Conservation (phyloP, 169 alveolate genomes). For the Theileria sp. region DNA sequence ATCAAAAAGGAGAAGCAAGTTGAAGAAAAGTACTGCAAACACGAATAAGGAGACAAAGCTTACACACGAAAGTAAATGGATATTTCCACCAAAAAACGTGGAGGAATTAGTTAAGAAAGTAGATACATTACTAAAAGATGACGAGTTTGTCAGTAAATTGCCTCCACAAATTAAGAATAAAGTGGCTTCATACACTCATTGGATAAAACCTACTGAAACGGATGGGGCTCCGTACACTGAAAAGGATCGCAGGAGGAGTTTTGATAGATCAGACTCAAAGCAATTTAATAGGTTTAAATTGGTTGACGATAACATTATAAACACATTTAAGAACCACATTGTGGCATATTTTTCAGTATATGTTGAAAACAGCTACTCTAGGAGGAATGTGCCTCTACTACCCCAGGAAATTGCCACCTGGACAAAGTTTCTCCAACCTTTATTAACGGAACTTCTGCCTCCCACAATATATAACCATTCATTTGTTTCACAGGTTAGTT, state of each 20-base stretch:
- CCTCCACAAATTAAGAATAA: slow-evolving; percentile 53
- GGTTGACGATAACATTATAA: slow-evolving; percentile 41
- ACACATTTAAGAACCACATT: slow-evolving; percentile 60
- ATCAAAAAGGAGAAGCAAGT: background rate
- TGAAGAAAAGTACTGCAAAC: background rate
- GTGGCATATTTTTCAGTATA: slow-evolving; percentile 68
- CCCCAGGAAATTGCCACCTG: slow-evolving; percentile 82
- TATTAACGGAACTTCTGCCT: slow-evolving; percentile 67
- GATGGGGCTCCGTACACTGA: background rate
- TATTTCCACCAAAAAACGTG: slow-evolving; percentile 12
- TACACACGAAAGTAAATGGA: slow-evolving; percentile 14
- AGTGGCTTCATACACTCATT: slow-evolving; percentile 22
- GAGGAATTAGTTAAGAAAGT: slow-evolving; percentile 12
- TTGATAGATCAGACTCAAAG: background rate
- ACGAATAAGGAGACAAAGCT: background rate
- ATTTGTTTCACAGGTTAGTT: slow-evolving; percentile 31
- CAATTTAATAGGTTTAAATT: background rate
- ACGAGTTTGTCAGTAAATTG: background rate
- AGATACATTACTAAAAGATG: slow-evolving; percentile 11
- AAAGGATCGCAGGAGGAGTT: background rate
- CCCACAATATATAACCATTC: slow-evolving; percentile 57
- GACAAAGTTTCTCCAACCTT: slow-evolving; percentile 69
- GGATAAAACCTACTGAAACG: slow-evolving; percentile 8
- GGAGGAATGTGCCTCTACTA: slow-evolving; percentile 77
- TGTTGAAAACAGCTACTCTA: slow-evolving; percentile 30